Conservation (phyloP, 768 basidiomycete species). For the Leucocoprinus sp. region DNA sequence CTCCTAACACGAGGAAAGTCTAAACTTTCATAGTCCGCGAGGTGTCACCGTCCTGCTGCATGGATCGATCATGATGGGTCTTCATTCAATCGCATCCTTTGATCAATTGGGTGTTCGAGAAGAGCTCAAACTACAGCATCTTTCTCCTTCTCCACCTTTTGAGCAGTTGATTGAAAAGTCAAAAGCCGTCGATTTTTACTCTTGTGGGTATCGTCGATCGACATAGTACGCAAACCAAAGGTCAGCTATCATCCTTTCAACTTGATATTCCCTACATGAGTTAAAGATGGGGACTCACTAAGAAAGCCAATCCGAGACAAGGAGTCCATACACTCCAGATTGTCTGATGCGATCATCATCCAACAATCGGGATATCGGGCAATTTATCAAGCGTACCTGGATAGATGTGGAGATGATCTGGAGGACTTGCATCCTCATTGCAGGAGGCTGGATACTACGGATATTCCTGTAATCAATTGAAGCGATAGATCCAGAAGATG, state of each 20-base stretch:
- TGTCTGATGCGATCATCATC: conserved; percentile 44
- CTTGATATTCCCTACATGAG: background rate
- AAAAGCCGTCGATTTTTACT: conserved; percentile 8
- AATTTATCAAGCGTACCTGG: conserved; percentile 45
- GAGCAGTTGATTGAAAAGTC: conserved; percentile 15
- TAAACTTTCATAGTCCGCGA: no score
- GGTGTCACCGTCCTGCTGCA: no score
- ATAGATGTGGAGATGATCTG: conserved; percentile 52
- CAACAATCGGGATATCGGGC: no score
- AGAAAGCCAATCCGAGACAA: conserved; percentile 53
- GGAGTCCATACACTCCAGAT: conserved; percentile 73
- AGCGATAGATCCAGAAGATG: conserved; percentile 31
- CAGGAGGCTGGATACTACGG: conserved; percentile 35
- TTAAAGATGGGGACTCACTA: conserved; percentile 32
- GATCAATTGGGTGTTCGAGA: background rate
- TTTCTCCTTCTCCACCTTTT: conserved; percentile 10
- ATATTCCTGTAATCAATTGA: conserved; percentile 50
- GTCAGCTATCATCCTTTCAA: conserved; percentile 27
- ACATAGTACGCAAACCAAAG: conserved; percentile 26
- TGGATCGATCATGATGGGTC: background rate
- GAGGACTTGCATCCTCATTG: conserved; percentile 38
- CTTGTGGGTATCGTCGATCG: background rate
- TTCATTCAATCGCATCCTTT: no score
- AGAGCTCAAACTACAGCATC: conserved; percentile 4
- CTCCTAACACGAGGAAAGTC: background rate